Conservation (phyloP, 1,284 basidiomycete genomes). For the Volvariella volvacea region DNA sequence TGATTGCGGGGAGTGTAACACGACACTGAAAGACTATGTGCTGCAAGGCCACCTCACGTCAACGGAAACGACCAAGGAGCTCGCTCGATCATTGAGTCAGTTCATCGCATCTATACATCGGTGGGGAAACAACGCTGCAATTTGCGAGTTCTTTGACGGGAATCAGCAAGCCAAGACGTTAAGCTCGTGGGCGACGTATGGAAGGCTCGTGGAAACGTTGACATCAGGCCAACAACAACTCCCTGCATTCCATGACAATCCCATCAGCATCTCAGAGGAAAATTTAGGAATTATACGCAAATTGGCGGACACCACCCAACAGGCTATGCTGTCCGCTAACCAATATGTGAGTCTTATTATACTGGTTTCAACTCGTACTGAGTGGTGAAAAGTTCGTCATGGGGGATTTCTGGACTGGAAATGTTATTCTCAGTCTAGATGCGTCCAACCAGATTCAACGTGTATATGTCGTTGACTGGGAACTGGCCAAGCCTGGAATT, state of each 20-base stretch:
- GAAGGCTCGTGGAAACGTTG: slow-evolving; percentile 38
- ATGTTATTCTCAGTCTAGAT: slow-evolving; percentile 37
- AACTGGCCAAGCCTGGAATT: slow-evolving; percentile 44
- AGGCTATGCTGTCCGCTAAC: slow-evolving; percentile 27
- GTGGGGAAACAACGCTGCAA: slow-evolving; percentile 26
- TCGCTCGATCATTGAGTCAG: slow-evolving; percentile 43
- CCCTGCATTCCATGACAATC: slow-evolving; percentile 31
- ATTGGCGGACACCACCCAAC: slow-evolving; percentile 26
- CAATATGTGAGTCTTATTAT: slow-evolving; percentile 22
- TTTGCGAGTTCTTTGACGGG: slow-evolving; percentile 29
- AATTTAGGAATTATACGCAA: slow-evolving; percentile 29
- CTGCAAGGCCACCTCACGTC: slow-evolving; percentile 26
- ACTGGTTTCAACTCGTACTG: not conserved
- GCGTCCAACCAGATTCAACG: slow-evolving; percentile 23
- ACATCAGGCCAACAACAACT: slow-evolving; percentile 21
- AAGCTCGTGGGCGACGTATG: slow-evolving; percentile 40
- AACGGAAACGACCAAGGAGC: slow-evolving; percentile 25
- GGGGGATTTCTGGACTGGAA: slow-evolving; percentile 68
- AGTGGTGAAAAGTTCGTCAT: slow-evolving; percentile 30
- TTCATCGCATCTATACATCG: slow-evolving; percentile 45
- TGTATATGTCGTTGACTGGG: slow-evolving; percentile 56
- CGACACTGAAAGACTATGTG: slow-evolving; percentile 44
- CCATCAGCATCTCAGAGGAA: slow-evolving; percentile 27
- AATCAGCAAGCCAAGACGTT: slow-evolving; percentile 37
- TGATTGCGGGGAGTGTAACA: slow-evolving; percentile 38